Percentiles rank a stretch among this genome's conserved stretches.
These are phyloP conservation scores for Globisporangium okanoganense DNA, from an alignment of 352 stramenopile genomes.

Conservation along the genomic window DNA sequence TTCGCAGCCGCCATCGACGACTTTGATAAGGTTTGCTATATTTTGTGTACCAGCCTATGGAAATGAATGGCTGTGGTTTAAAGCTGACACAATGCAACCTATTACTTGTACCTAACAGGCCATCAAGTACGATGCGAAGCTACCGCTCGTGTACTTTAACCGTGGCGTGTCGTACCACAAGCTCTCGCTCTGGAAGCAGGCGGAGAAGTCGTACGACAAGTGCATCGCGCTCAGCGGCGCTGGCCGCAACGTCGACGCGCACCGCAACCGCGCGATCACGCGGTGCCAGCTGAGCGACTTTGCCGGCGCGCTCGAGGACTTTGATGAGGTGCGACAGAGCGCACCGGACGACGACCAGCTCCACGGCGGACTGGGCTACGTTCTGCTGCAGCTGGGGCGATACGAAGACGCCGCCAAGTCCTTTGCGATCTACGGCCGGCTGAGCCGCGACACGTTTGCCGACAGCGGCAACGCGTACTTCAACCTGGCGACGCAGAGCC, in stretches of 20 bases:
- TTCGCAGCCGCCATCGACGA: constrained; percentile 62
- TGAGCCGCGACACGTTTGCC: constrained; percentile 58
- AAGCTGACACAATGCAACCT: too few relatives aligned
- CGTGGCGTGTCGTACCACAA: constrained; percentile 70
- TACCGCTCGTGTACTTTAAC: constrained; percentile 53
- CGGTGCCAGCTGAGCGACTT: constrained; percentile 54
- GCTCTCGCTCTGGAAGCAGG: constrained; percentile 58
- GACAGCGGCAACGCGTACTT: constrained; percentile 81
- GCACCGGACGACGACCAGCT: constrained; percentile 70
- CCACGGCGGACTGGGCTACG: constrained; percentile 59
- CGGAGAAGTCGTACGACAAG: constrained; percentile 53
- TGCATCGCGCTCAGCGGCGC: constrained; percentile 40
- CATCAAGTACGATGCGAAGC: constrained; percentile 36
- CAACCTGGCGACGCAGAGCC: constrained; percentile 43
- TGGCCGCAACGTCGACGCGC: constrained; percentile 43
- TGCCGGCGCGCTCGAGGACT: constrained; percentile 52
- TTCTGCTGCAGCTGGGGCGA: constrained; percentile 61
- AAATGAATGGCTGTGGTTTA: not conserved
- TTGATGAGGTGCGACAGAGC: constrained; percentile 60
- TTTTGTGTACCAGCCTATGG: not conserved
- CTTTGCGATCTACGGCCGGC: constrained; percentile 57
- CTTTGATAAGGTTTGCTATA: constrained; percentile 37
- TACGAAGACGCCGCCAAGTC: constrained; percentile 60
- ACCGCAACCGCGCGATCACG: constrained; percentile 65
- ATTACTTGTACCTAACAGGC: too few relatives aligned